phyloP scores from a whole-genome alignment of 208 protist genomes.

The Spongospora subterranea region DNA sequence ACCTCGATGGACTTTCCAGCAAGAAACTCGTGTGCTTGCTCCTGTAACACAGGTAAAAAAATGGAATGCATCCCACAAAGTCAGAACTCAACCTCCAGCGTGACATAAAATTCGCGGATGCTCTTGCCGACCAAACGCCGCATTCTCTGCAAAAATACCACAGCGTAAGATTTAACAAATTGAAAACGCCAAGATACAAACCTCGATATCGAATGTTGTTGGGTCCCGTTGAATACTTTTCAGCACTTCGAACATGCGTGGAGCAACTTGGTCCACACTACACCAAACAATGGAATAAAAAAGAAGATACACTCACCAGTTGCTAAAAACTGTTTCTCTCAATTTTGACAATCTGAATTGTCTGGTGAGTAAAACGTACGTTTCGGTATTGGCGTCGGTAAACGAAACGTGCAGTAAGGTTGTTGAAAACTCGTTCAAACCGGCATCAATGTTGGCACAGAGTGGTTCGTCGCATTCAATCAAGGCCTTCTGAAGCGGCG shows the following conservation, averaged over 20 bases:
- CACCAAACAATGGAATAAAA: no score
- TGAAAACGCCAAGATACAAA: no score
- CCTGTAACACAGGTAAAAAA: neutral
- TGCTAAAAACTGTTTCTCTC: no score
- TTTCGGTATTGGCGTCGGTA: neutral
- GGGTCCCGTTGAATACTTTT: neutral
- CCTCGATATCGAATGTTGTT: neutral
- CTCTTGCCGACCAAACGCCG: slow-evolving; percentile 19
- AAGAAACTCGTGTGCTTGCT: neutral
- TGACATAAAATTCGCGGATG: neutral
- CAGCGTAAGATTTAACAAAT: neutral
- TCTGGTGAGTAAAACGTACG: neutral
- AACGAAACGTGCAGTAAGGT: neutral
- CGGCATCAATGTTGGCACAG: slow-evolving; percentile 13
- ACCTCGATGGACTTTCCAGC: slow-evolving; percentile 26
- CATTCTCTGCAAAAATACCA: neutral
- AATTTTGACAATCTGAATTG: no score
- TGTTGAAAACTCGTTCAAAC: slow-evolving; percentile 23
- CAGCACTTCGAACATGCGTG: neutral
- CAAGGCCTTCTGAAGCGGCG: slow-evolving; percentile 63
- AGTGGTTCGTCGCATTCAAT: slow-evolving; percentile 58
- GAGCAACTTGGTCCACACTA: neutral
- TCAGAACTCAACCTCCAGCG: neutral
- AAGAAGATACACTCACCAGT: no score
- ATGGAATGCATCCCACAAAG: neutral